phyloP scores from a whole-genome alignment of 2,329 filamentous ascomycete species.

The Phoma herbarum region DNA sequence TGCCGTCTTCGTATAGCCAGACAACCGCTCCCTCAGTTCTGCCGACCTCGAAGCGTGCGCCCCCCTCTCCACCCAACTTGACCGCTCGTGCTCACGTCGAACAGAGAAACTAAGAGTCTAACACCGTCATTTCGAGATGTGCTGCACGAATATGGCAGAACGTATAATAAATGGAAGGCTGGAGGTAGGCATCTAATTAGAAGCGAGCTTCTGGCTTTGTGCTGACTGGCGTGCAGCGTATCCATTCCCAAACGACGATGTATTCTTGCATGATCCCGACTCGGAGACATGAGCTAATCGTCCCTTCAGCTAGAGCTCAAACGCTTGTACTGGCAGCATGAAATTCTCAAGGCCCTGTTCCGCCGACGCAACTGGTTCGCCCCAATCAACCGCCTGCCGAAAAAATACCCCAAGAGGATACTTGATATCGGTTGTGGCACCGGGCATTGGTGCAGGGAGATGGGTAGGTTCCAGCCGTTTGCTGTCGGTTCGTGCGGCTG shows the following conservation, averaged over 20 bases:
- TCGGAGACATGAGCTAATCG: conserved; percentile 20
- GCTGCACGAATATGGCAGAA: conserved; percentile 52
- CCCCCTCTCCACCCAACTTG: not conserved
- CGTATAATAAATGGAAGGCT: conserved; percentile 52
- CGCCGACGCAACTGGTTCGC: conserved; percentile 49
- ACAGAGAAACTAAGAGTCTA: conserved; percentile 51
- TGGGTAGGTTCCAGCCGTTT: conserved; percentile 44
- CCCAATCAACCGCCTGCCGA: conserved; percentile 44
- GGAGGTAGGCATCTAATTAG: conserved; percentile 45
- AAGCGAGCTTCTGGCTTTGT: not conserved
- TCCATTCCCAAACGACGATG: conserved; percentile 51
- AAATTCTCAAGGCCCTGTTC: conserved; percentile 51
- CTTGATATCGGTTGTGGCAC: conserved; percentile 56
- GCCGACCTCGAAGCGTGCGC: conserved; percentile 47
- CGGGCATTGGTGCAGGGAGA: conserved; percentile 54
- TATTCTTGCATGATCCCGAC: conserved; percentile 34
- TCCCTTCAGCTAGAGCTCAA: conserved; percentile 49
- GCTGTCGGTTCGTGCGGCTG: conserved; percentile 20
- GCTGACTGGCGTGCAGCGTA: conserved; percentile 48
- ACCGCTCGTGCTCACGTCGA: conserved; percentile 27
- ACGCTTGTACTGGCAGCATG: conserved; percentile 51
- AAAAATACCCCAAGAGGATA: conserved; percentile 47
- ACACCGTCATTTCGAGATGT: conserved; percentile 52
- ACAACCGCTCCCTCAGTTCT: conserved; percentile 40
- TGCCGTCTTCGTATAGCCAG: conserved; percentile 35